Evolutionary conservation across 108 stramenopile genomes (phyloP).

Genomic region (Fistulifera pelliculosa): DNA sequence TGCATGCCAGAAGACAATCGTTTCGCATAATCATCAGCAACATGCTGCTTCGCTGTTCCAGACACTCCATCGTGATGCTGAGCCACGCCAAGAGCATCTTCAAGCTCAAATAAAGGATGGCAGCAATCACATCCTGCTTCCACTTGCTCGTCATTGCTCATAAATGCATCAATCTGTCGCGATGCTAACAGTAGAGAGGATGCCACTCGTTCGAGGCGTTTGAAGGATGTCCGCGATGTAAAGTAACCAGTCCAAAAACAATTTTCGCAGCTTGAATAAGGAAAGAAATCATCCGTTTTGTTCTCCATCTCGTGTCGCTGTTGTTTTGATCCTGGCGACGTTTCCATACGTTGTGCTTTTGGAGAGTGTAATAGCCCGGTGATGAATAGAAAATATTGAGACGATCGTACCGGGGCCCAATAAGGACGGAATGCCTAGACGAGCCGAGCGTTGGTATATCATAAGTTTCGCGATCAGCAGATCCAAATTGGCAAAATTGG

Average conservation of each 20-base stretch:
- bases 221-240: conserved; percentile 77
- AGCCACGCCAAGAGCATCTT: conserved; percentile 72
- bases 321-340: conserved; percentile 4
- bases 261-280: conserved; percentile 84
- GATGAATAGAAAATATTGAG: conserved; percentile 86
- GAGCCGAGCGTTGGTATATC: conserved; percentile 12
- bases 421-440: conserved; percentile 26
- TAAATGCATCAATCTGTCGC: conserved; percentile 59
- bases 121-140: background rate
- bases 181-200: conserved; percentile 67
- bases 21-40: conserved; percentile 87
- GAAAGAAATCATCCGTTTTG: conserved; percentile 90
- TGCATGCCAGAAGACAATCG: conserved; percentile 56
- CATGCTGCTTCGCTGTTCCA: conserved; percentile 86
- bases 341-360: conserved; percentile 40
- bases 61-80: conserved; percentile 92
- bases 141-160: too few relatives aligned
- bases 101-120: conserved; percentile 40
- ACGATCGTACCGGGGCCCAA: conserved; percentile 45
- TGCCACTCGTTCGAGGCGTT: conserved; percentile 73
- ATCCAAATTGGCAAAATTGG: conserved; percentile 49
- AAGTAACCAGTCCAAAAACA: conserved; percentile 96
- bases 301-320: conserved; percentile 14
- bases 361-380: conserved; percentile 74
- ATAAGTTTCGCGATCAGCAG: conserved; percentile 33